Evolutionary conservation across 2,329 filamentous ascomycete genomes (phyloP).

Genomic region (Xylariaceae sp.): DNA sequence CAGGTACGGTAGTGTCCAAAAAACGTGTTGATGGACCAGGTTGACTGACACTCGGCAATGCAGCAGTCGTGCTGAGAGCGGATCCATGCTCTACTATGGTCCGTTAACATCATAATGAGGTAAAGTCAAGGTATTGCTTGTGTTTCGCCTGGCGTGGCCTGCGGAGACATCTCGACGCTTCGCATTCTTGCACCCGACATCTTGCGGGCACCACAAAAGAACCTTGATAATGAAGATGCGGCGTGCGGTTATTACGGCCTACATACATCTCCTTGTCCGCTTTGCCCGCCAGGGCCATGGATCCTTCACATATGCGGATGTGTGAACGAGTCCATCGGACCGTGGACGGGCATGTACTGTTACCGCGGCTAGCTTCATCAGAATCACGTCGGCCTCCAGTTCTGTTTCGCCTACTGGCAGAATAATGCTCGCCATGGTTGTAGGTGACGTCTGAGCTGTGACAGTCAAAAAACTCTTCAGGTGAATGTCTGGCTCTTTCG

Average conservation of each 20-base stretch:
- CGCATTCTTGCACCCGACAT: slow-evolving; percentile 6
- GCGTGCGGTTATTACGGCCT: slow-evolving; percentile 13
- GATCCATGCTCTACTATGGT: too few species aligned
- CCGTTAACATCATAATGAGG: too few species aligned
- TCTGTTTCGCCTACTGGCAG: too few species aligned
- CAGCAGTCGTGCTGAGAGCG: slow-evolving; percentile 2
- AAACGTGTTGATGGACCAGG: background rate
- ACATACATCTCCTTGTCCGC: background rate
- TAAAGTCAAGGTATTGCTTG: too few species aligned
- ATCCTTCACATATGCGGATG: slow-evolving; percentile 17
- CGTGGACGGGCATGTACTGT: slow-evolving; percentile 9
- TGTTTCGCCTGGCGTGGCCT: background rate
- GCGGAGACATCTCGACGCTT: background rate
- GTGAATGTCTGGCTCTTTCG: too few species aligned
- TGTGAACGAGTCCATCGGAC: slow-evolving; percentile 14
- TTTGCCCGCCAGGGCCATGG: slow-evolving; percentile 22
- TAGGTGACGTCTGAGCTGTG: too few species aligned
- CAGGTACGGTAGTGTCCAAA: too few species aligned
- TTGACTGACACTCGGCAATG: slow-evolving; percentile 6
- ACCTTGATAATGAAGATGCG: slow-evolving; percentile 2
- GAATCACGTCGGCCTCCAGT: too few species aligned
- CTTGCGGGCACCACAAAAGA: slow-evolving; percentile 6
- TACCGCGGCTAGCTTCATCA: slow-evolving; percentile 2
- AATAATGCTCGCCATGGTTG: too few species aligned
- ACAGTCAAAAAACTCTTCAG: too few species aligned